These are phyloP conservation scores for Blastobotrys elegans DNA, from an alignment of 1,139 yeast genomes.

Conservation along the genomic window DNA sequence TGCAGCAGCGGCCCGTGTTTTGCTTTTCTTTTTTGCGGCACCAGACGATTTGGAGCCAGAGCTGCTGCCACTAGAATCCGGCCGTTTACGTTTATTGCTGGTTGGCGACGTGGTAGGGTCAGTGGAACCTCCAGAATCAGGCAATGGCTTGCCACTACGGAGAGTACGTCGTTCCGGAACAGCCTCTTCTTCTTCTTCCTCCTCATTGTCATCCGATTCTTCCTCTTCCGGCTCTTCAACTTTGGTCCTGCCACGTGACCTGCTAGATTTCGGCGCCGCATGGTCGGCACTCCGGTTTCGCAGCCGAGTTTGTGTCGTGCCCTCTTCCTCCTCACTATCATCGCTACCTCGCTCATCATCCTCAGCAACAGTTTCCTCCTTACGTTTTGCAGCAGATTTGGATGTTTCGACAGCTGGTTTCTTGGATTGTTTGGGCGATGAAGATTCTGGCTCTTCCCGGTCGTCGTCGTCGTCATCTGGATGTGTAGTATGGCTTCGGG, in stretches of 20 bases:
- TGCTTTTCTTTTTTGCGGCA: background rate
- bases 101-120: background rate
- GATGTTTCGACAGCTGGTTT: background rate
- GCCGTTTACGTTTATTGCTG: background rate
- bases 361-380: background rate
- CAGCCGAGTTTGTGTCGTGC: no score
- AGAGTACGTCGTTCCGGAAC: background rate
- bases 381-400: background rate
- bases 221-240: background rate
- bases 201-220: background rate
- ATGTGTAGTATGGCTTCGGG: background rate
- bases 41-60: background rate
- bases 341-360: background rate
- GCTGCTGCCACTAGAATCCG: background rate
- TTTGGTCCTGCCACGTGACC: background rate
- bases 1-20: background rate
- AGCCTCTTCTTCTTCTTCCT: background rate
- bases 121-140: conserved; percentile 1
- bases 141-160: conserved; percentile 4
- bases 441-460: background rate
- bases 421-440: background rate
- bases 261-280: background rate
- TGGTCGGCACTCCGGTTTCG: background rate
- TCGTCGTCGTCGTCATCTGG: background rate
- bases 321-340: background rate